Base-by-base conservation (phyloP, 2,329 filamentous ascomycete genomes). In the Canariomyces notabilis region DNA sequence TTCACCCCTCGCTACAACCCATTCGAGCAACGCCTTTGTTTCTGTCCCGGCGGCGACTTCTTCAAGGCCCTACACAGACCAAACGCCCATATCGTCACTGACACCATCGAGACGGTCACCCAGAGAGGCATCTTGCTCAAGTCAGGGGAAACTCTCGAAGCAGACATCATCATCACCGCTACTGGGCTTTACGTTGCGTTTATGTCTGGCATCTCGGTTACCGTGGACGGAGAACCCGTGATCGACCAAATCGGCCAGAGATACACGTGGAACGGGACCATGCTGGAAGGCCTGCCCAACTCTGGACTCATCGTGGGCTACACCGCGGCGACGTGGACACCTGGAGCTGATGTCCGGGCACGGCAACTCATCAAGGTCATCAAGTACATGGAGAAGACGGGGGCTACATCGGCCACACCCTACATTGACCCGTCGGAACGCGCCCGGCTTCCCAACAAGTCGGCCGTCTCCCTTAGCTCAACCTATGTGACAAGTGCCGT, bases 11-110 rank as follows among this genome's bases (percentile, higher is more conserved):
- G 61, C 2, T 86, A 87, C 56, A 73, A 77, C 32, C 82, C 82
- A 0, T 83, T 86, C 73, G 76, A 89, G 44, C 87, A 94, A 62
- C 79, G 89, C 0, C 68, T 93, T 6, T 93, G 88, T 57, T 69
- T 88, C 49, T 82, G 66, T 15, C 75, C 74, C 0, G 70, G 76
- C 40, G 75, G 71, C 8, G 77, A 82, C 56, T 82, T 81, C 57
- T 80, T 73, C 63, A 60, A 70, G 37, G 67, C 73, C 0, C 54
- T 80, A 2, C 67, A 68, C 40, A 61, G 59, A 1, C 64, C 67
- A 2, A 75, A 75, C 45, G 64, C 67, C 2, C 61, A 70, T 23
- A 59, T 80, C 2, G 69, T 75, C 1, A 80, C 77, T 0, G 76
- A 73, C 44, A 66, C 61, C 1, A 78, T 83, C 54, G 66, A 73